Evolutionary conservation across 768 basidiomycete genomes (phyloP).

Genomic region (Hysterangium stoloniferum): DNA sequence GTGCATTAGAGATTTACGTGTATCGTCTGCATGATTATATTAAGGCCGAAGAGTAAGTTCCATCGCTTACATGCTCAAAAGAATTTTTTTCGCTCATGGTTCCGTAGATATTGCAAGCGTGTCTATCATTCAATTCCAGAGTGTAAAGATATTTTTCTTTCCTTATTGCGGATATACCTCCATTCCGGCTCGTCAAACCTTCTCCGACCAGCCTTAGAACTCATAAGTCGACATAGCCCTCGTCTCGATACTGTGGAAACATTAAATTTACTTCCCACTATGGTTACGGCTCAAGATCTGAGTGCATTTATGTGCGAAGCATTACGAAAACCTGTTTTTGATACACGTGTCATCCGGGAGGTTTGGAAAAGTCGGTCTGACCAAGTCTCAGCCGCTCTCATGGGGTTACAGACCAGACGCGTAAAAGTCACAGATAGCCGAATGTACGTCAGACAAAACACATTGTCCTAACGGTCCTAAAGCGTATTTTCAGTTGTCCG

Average conservation of each 20-base stretch:
- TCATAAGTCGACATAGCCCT: conserved; percentile 78
- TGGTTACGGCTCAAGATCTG: conserved; percentile 79
- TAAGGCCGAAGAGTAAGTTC: conserved; percentile 81
- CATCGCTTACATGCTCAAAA: neutral
- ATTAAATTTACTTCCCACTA: conserved; percentile 79
- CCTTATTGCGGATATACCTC: conserved; percentile 82
- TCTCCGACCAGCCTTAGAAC: conserved; percentile 75
- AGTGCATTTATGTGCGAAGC: conserved; percentile 69
- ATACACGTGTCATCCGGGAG: conserved; percentile 59
- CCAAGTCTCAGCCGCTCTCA: conserved; percentile 61
- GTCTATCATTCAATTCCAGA: conserved; percentile 54
- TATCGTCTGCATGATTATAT: conserved; percentile 74
- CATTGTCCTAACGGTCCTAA: conserved; percentile 6
- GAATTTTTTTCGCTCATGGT: neutral
- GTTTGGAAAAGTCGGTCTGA: conserved; percentile 73
- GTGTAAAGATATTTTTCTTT: conserved; percentile 66
- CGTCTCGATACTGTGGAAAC: conserved; percentile 78
- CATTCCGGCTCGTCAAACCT: conserved; percentile 43
- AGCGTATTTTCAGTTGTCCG: conserved; percentile 58
- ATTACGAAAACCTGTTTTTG: conserved; percentile 57
- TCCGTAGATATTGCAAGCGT: conserved; percentile 78
- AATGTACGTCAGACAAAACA: conserved; percentile 52
- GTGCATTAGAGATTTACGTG: conserved; percentile 91
- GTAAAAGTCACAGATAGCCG: conserved; percentile 89
- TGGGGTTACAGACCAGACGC: conserved; percentile 68